Evolutionary conservation across 2,329 filamentous ascomycete species (phyloP).

Genomic region (Plectosphaerella sp.): DNA sequence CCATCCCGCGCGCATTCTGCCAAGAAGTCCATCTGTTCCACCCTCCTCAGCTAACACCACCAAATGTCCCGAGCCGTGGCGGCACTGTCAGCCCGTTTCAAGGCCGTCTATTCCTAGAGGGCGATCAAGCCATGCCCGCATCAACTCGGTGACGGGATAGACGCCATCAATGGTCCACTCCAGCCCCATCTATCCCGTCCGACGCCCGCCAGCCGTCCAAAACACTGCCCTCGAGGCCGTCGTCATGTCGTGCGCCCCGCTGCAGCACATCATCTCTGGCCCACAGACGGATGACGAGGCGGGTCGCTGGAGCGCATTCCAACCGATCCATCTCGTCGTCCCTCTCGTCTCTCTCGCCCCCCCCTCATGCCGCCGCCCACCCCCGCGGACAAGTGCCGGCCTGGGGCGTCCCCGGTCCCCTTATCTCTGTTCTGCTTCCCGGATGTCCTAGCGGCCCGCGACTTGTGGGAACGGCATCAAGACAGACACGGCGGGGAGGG

Average conservation of each 20-base stretch:
- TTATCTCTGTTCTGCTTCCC: neutral
- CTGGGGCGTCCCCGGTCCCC: neutral
- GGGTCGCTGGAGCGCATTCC: neutral
- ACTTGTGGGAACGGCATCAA: neutral
- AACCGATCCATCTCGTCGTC: neutral
- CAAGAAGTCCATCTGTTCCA: slow-evolving; percentile 7
- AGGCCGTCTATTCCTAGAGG: slow-evolving; percentile 12
- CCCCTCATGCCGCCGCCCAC: neutral
- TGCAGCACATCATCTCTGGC: neutral
- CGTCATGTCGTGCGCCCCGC: neutral
- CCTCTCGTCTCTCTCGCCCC: neutral
- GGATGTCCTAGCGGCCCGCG: neutral
- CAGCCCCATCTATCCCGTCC: neutral
- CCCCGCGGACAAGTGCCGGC: neutral
- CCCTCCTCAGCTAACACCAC: neutral
- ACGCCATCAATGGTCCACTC: slow-evolving; percentile 9
- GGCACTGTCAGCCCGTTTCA: slow-evolving; percentile 13
- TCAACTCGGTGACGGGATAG: slow-evolving; percentile 10
- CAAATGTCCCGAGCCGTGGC: neutral
- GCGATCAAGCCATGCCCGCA: slow-evolving; percentile 1
- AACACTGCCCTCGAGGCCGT: neutral
- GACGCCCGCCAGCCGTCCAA: neutral
- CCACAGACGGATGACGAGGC: neutral
- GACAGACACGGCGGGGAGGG: neutral
- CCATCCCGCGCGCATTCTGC: slow-evolving; percentile 11